Evolutionary conservation across 345 rosid species (phyloP).

Genomic region (Theobroma cacao): DNA sequence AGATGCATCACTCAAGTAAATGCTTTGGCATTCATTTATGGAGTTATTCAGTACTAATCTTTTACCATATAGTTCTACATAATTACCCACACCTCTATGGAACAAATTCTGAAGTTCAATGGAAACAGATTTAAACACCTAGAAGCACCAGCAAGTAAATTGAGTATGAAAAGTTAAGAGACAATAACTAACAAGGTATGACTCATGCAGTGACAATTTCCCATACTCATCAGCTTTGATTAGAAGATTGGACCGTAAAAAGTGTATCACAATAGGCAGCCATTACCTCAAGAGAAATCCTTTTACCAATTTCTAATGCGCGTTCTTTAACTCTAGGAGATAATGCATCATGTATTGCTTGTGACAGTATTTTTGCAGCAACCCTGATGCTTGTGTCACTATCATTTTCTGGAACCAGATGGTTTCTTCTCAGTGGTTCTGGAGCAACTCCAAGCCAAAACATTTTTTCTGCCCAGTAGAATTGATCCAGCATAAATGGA

Average conservation of each 20-base stretch:
- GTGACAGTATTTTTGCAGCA: slow-evolving; percentile 51
- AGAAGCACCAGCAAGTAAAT: too few species aligned
- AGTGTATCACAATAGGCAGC: not conserved
- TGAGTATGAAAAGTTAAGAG: too few species aligned
- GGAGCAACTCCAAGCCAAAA: slow-evolving; percentile 88
- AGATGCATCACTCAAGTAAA: not conserved
- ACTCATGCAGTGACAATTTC: not conserved
- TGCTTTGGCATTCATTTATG: not conserved
- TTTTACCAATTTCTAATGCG: slow-evolving; percentile 48
- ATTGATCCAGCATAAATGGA: slow-evolving; percentile 88
- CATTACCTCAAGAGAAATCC: slow-evolving; percentile 68
- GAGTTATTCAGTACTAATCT: not conserved
- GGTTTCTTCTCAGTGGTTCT: slow-evolving; percentile 60
- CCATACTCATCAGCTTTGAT: not conserved
- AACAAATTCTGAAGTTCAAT: too few species aligned
- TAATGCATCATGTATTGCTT: slow-evolving; percentile 52
- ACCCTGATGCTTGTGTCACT: slow-evolving; percentile 35
- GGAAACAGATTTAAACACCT: too few species aligned
- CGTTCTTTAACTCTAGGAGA: slow-evolving; percentile 49
- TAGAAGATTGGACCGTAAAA: not conserved
- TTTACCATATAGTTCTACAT: not conserved
- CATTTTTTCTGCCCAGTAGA: slow-evolving; percentile 97
- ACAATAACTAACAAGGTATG: too few species aligned
- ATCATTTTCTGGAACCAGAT: slow-evolving; percentile 45
- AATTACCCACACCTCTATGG: too few species aligned